Evolutionary conservation across 768 basidiomycete genomes (phyloP).

Genomic region (Rickenella mellea): DNA sequence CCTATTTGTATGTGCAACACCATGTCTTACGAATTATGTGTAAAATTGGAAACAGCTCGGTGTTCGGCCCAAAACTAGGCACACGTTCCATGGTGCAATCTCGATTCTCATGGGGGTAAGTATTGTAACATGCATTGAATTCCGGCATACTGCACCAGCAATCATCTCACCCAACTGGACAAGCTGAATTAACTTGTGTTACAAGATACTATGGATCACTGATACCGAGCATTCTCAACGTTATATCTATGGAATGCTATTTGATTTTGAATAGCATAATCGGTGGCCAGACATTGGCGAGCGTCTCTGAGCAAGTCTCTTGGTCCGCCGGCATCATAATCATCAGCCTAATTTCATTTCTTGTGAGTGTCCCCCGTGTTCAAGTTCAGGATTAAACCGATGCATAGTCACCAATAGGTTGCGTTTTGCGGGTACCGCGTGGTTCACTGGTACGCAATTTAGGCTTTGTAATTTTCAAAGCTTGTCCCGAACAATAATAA

Average conservation of each 20-base stretch:
- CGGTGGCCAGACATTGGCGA: slow-evolving; percentile 37
- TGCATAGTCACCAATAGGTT: no score
- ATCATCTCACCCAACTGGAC: no score
- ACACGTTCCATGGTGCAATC: slow-evolving; percentile 51
- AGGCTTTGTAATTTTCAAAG: neutral
- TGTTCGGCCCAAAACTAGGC: slow-evolving; percentile 46
- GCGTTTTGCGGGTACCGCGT: slow-evolving; percentile 26
- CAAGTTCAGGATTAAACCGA: no score
- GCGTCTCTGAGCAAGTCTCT: slow-evolving; percentile 21
- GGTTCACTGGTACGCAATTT: slow-evolving; percentile 19
- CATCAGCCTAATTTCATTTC: slow-evolving; percentile 27
- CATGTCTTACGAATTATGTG: no score
- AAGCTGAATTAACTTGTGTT: no score
- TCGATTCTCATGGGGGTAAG: slow-evolving; percentile 42
- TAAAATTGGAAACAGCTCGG: slow-evolving; percentile 34
- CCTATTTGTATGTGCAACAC: neutral
- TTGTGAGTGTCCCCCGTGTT: slow-evolving; percentile 11
- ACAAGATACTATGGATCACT: slow-evolving; percentile 29
- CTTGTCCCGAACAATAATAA: neutral
- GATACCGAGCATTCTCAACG: slow-evolving; percentile 29
- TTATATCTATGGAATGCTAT: slow-evolving; percentile 37
- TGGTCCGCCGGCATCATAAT: slow-evolving; percentile 31
- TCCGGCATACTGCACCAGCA: no score
- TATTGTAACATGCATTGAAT: neutral
- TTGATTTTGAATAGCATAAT: slow-evolving; percentile 40